Evolutionary conservation across 192 early-diverging fungal species (phyloP).

Genomic region (Backusella morwellensis): DNA sequence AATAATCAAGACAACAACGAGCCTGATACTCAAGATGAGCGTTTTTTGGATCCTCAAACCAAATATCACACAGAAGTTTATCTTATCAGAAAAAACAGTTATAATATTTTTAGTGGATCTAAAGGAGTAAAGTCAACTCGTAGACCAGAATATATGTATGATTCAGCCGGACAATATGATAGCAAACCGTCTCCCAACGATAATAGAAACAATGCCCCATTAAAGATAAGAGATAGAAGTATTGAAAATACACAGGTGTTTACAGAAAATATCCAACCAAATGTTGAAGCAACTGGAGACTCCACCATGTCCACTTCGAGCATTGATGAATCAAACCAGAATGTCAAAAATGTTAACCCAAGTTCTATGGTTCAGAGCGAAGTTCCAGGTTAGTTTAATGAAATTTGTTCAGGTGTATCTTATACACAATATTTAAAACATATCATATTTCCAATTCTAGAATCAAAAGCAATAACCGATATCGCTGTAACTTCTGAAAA

Average conservation of each 20-base stretch:
- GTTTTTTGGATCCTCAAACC: neutral
- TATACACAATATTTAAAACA: no score
- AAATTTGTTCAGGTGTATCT: no score
- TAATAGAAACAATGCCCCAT: neutral
- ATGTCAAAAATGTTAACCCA: no score
- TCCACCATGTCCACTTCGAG: no score
- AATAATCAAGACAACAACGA: neutral
- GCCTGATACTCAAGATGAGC: neutral
- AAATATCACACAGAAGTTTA: neutral
- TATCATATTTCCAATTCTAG: no score
- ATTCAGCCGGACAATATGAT: neutral
- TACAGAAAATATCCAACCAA: no score
- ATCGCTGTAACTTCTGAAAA: no score
- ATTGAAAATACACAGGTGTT: neutral
- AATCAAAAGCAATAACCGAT: no score
- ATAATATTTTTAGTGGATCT: neutral
- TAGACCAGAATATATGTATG: neutral
- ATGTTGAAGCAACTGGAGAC: no score
- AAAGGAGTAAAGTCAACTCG: neutral
- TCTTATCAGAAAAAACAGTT: neutral
- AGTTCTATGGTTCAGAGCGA: no score
- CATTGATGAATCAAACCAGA: no score
- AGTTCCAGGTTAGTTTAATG: no score
- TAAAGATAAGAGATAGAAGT: neutral
- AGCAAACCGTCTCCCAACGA: neutral